Percentiles rank a stretch among this genome's conserved stretches.
Conservation (phyloP, 2,329 filamentous ascomycete genomes). For the Talaromyces sp. region DNA sequence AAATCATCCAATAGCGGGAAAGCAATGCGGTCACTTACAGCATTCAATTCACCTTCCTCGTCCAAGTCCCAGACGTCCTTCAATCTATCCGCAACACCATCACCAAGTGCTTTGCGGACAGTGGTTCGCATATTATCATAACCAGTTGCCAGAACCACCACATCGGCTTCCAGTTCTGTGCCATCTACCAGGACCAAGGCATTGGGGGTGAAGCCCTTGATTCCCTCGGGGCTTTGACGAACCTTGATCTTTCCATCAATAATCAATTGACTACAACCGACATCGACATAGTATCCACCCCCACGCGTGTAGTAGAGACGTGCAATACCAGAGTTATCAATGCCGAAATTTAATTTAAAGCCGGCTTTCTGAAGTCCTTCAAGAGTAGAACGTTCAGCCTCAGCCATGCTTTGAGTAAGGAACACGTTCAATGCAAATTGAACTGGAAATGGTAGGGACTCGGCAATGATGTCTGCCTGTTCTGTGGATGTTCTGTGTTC, state of each 20-base stretch:
- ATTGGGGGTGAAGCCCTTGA: not conserved
- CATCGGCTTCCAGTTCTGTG: slow-evolving; percentile 56
- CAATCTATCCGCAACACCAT: slow-evolving; percentile 56
- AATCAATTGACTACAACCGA: not conserved
- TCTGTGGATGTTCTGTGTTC: not conserved
- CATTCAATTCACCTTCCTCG: slow-evolving; percentile 52
- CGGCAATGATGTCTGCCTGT: not conserved
- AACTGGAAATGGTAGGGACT: not conserved
- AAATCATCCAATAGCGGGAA: not conserved
- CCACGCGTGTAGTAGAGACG: not conserved
- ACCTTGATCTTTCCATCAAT: not conserved
- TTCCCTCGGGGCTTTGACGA: not conserved
- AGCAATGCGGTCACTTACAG: slow-evolving; percentile 23
- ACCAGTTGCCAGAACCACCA: slow-evolving; percentile 61
- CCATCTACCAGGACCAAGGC: not conserved
- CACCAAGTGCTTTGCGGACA: slow-evolving; percentile 59
- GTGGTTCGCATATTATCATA: slow-evolving; percentile 67
- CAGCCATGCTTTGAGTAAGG: not conserved
- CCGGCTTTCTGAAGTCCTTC: not conserved
- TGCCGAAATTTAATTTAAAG: not conserved
- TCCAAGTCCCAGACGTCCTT: slow-evolving; percentile 61
- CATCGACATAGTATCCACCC: not conserved
- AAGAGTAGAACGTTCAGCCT: not conserved
- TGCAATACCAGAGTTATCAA: not conserved
- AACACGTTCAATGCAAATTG: not conserved